Base-by-base conservation (phyloP, 2,329 filamentous ascomycete species). In the Ascochyta clinopodiicola region DNA sequence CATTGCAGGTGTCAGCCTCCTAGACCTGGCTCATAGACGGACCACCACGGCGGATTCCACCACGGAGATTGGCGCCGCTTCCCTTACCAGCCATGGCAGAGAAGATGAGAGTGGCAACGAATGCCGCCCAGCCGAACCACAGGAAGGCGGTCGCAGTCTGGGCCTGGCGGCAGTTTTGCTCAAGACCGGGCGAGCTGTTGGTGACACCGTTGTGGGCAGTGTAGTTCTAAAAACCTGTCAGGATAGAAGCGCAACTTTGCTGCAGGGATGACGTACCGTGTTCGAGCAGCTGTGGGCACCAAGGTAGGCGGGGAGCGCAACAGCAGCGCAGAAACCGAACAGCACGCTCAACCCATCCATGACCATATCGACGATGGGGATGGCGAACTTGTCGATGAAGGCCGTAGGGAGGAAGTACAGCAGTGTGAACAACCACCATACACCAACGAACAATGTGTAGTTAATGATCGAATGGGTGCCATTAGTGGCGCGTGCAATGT, bases 81-180 rank as follows among this genome's bases (percentile, higher is more conserved):
- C 82, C 80, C 64, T 82, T 80, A 54, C 82, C 81, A 56, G 79
- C 77, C 66, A 86, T 73, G 51, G 82, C 77, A 60, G 90, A 81
- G 69, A 85, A 78, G 39, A 86, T 72, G 36, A 82, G 81, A 3
- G 79, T 77, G 17, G 71, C 86, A 25, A 80, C 77, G 68, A 88
- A 89, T 24, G 83, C 80, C 35, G 79, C 82, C 73, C 88, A 91
- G 44, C 91, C 83, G 78, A 93, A 92, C 88, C 88, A 94, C 77
- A 91, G 82, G 78, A 94, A 94, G 34, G 85, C 88, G 31, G 84
- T 86, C 59, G 84, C 84, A 34, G 90, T 90, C 78, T 93, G 90
- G 15, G 91, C 84, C 77, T 91, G 86, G 60, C 85, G 86, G 78
- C 90, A 93, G 62, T 88, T 84, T 79, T 88, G 86, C 71, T 80